Evolutionary conservation across 495 filamentous ascomycete species (phyloP).

Genomic region (Gamarada debralockiae): DNA sequence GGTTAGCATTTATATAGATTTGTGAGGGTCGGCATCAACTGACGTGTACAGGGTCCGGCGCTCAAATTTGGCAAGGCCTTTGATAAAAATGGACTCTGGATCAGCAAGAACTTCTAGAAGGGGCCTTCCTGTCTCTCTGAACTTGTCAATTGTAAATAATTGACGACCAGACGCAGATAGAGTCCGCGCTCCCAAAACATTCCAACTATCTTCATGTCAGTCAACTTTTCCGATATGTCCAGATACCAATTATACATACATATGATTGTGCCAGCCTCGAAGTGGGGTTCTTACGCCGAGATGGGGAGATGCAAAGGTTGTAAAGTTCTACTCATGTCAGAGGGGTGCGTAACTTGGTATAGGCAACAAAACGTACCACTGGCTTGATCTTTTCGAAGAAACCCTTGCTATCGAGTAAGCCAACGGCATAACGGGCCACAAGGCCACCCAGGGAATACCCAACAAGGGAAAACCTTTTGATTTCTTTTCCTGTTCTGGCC

Average conservation of each 20-base stretch:
- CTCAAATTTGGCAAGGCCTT: conserved; percentile 69
- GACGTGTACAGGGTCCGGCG: conserved; percentile 66
- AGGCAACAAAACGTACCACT: conserved; percentile 40
- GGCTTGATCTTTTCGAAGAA: conserved; percentile 75
- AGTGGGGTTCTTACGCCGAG: conserved; percentile 78
- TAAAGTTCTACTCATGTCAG: conserved; percentile 64
- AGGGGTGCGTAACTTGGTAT: neutral
- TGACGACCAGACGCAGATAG: conserved; percentile 81
- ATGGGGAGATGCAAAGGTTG: conserved; percentile 88
- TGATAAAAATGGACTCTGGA: conserved; percentile 79
- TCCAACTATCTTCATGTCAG: conserved; percentile 60
- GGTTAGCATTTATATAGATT: no score
- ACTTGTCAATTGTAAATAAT: conserved; percentile 81
- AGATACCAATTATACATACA: conserved; percentile 45
- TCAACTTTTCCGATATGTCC: conserved; percentile 28
- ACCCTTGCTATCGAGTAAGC: conserved; percentile 74
- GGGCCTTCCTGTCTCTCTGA: conserved; percentile 74
- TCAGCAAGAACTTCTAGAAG: conserved; percentile 80
- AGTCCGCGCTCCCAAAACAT: conserved; percentile 71
- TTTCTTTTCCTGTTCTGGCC: conserved; percentile 56
- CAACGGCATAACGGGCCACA: conserved; percentile 82
- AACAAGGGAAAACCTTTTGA: conserved; percentile 78
- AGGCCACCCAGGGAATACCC: conserved; percentile 91
- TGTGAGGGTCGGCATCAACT: no score
- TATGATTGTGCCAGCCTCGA: conserved; percentile 45